A percentile compares a stretch with the other conserved stretches of the same genome.
These are phyloP conservation scores for Nidularia pulvinata DNA, from an alignment of 768 basidiomycete species.

Conservation along the genomic window DNA sequence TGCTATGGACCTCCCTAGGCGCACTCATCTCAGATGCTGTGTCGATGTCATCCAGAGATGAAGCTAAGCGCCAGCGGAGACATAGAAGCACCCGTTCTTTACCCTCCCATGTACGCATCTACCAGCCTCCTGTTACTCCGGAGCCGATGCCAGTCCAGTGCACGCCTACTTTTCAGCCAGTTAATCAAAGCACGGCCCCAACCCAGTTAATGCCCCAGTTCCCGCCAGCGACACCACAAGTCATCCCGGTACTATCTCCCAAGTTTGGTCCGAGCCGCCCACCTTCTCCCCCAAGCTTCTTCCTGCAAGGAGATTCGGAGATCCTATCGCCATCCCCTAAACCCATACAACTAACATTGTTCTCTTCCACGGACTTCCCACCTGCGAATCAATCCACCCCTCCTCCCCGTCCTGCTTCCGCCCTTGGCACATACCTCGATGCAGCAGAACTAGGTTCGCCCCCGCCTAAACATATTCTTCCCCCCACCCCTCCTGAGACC, in stretches of 20 bases:
- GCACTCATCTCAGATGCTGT: conserved; percentile 29
- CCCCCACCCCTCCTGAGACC: conserved; percentile 36
- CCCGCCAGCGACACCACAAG: conserved; percentile 9
- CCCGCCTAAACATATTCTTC: conserved; percentile 19
- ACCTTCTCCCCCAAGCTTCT: conserved; percentile 36
- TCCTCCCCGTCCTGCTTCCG: conserved; percentile 26
- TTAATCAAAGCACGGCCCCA: conserved; percentile 8
- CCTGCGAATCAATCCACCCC: conserved; percentile 12
- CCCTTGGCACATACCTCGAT: conserved; percentile 23
- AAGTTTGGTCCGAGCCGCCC: conserved; percentile 21
- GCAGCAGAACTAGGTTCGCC: conserved; percentile 19
- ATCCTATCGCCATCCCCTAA: conserved; percentile 20
- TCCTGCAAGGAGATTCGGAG: conserved; percentile 28
- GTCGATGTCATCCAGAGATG: conserved; percentile 15
- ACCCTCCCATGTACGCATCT: conserved; percentile 26
- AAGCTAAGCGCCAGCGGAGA: conserved; percentile 22
- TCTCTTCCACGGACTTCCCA: no score
- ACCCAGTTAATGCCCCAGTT: background rate
- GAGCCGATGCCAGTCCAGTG: conserved; percentile 6
- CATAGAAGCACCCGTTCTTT: conserved; percentile 21
- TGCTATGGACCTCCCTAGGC: conserved; percentile 35
- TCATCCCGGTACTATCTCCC: conserved; percentile 11
- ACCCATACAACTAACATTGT: conserved; percentile 21
- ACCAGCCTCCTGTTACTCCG: conserved; percentile 14
- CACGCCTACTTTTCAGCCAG: conserved; percentile 6